A percentile compares a stretch with the other conserved stretches of the same genome.
These are phyloP conservation scores for Priceomyces castillae DNA, from an alignment of 805 yeast genomes.

Conservation along the genomic window DNA sequence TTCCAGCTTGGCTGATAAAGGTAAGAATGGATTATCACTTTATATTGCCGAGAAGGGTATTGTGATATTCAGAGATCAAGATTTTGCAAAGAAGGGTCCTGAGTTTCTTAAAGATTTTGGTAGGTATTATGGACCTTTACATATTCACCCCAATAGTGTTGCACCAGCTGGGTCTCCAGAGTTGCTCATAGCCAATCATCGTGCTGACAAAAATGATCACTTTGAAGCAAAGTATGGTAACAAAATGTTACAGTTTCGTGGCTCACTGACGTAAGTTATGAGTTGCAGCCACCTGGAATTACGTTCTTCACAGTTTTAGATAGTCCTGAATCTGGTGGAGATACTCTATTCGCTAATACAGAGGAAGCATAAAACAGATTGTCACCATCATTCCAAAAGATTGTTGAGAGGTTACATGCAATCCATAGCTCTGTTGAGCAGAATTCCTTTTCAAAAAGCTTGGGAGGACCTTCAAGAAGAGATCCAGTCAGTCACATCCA, in stretches of 20 bases:
- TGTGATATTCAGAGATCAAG: slow-evolving; percentile 63
- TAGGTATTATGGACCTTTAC: slow-evolving; percentile 37
- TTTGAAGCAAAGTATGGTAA: slow-evolving; percentile 12
- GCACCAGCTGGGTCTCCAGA: slow-evolving; percentile 33
- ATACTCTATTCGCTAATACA: slow-evolving; percentile 38
- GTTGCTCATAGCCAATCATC: slow-evolving; percentile 27
- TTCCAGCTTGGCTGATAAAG: slow-evolving; percentile 49
- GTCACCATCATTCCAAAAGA: slow-evolving; percentile 35
- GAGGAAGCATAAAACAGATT: slow-evolving; percentile 40
- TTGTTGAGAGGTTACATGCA: slow-evolving; percentile 34
- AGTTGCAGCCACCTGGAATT: slow-evolving; percentile 40
- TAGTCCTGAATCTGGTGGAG: slow-evolving; percentile 40
- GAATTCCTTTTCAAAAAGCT: slow-evolving; percentile 23
- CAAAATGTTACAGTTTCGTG: slow-evolving; percentile 28
- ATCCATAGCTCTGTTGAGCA: slow-evolving; percentile 38
- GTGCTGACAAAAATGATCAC: slow-evolving; percentile 14
- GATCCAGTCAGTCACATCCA: slow-evolving; percentile 36
- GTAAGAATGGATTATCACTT: slow-evolving; percentile 66
- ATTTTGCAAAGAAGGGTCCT: slow-evolving; percentile 45
- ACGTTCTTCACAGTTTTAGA: slow-evolving; percentile 38
- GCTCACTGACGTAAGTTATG: slow-evolving; percentile 41
- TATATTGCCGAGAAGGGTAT: slow-evolving; percentile 67
- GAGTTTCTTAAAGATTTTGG: slow-evolving; percentile 30
- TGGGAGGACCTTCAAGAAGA: slow-evolving; percentile 32
- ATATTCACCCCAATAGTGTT: slow-evolving; percentile 46